Percentiles rank a stretch among this genome's conserved stretches.
phyloP scores from a whole-genome alignment of 2,329 filamentous ascomycete species.

The Sporothrix curviconia region DNA sequence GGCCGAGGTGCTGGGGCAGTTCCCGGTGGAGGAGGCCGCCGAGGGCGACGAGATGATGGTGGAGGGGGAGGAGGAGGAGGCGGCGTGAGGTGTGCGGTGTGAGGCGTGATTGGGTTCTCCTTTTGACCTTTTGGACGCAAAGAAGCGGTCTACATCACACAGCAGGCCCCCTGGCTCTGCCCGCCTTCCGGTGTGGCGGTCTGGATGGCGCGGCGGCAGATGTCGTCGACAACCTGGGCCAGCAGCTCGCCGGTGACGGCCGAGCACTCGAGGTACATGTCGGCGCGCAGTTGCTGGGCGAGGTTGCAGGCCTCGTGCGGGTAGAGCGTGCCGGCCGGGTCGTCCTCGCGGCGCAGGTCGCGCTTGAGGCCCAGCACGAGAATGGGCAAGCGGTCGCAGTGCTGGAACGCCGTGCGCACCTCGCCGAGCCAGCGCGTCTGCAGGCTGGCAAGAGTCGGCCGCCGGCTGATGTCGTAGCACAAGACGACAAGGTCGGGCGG shows the following conservation, averaged over 20 bases:
- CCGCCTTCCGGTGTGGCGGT: conserved; percentile 41
- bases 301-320: conserved; percentile 54
- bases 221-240: conserved; percentile 52
- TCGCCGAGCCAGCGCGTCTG: conserved; percentile 54
- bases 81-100: no score
- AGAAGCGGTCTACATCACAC: conserved; percentile 34
- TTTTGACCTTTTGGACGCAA: no score
- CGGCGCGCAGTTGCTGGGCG: conserved; percentile 52
- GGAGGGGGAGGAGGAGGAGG: conserved; percentile 20
- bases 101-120: no score
- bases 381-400: conserved; percentile 44
- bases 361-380: conserved; percentile 55
- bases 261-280: conserved; percentile 60
- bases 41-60: no score
- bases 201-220: conserved; percentile 49
- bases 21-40: conserved; percentile 35
- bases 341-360: conserved; percentile 50
- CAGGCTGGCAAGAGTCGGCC: conserved; percentile 52
- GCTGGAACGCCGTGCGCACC: conserved; percentile 41
- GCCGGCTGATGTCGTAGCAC: conserved; percentile 56
- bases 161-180: conserved; percentile 50
- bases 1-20: conserved; percentile 50
- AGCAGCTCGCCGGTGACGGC: conserved; percentile 54
- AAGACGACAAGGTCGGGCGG: conserved; percentile 52
- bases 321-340: conserved; percentile 55